These are phyloP conservation scores for Sarocladium brachiariae DNA, from an alignment of 2,329 filamentous ascomycete species.

Conservation along the genomic window DNA sequence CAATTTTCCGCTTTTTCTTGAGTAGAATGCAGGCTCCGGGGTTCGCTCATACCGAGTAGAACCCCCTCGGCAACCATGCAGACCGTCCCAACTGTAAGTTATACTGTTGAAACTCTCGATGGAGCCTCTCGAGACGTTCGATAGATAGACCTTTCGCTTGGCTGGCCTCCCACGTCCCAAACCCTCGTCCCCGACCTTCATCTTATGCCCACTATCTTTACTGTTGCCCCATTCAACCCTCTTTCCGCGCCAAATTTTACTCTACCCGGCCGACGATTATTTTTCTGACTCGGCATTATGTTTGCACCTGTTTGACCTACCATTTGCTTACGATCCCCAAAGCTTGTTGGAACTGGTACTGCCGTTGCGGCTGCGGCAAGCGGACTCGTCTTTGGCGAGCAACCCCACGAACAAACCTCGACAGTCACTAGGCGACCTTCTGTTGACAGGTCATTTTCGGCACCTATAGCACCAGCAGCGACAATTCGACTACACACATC, in stretches of 20 bases:
- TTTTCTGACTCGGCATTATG: neutral
- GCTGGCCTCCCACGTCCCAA: neutral
- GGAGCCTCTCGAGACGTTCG: neutral
- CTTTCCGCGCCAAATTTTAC: neutral
- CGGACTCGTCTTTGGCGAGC: conserved; percentile 52
- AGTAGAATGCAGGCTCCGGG: conserved; percentile 29
- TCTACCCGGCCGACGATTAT: neutral
- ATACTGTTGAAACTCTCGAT: conserved; percentile 4
- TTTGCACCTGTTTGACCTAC: neutral
- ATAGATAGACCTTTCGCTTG: neutral
- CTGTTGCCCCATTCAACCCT: neutral
- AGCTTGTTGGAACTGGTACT: conserved; percentile 57
- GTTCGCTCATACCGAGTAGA: conserved; percentile 31
- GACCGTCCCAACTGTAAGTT: conserved; percentile 45
- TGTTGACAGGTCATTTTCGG: conserved; percentile 7
- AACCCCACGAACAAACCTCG: conserved; percentile 32
- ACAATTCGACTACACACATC: neutral
- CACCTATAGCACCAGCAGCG: neutral
- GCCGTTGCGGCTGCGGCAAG: conserved; percentile 53
- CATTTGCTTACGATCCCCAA: conserved; percentile 11
- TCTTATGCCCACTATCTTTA: neutral
- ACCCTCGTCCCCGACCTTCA: conserved; percentile 7
- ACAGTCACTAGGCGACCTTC: conserved; percentile 19
- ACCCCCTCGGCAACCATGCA: conserved; percentile 41
- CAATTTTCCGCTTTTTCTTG: conserved; percentile 20